phyloP scores from a whole-genome alignment of 2,329 filamentous ascomycete genomes.

The Neofusicoccum sp. region DNA sequence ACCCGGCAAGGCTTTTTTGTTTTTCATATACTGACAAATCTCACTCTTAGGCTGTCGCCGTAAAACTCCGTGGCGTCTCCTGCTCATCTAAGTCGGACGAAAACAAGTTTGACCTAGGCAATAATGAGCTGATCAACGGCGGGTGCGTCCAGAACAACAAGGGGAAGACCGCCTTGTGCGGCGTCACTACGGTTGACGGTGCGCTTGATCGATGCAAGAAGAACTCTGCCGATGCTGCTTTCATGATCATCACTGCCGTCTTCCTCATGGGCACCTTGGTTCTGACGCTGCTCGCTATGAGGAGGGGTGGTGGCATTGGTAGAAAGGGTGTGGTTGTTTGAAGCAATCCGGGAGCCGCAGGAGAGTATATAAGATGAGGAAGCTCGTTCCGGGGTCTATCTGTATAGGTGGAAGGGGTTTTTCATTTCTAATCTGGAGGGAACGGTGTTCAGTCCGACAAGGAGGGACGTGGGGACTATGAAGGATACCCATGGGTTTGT shows the following conservation, averaged over 20 bases:
- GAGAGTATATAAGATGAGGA: background rate
- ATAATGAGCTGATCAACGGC: constrained; percentile 26
- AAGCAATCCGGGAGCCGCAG: background rate
- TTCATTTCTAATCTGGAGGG: no score
- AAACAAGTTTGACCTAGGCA: background rate
- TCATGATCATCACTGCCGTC: constrained; percentile 27
- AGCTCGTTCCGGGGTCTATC: background rate
- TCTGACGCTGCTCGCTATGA: constrained; percentile 17
- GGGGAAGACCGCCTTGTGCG: background rate
- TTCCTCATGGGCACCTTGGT: constrained; percentile 1
- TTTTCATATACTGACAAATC: background rate
- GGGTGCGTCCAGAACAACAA: constrained; percentile 23
- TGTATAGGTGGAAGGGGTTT: no score
- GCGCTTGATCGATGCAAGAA: constrained; percentile 24
- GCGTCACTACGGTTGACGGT: background rate
- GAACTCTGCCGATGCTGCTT: constrained; percentile 28
- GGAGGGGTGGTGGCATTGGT: constrained; percentile 9
- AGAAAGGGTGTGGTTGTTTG: constrained; percentile 20
- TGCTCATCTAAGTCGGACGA: constrained; percentile 21
- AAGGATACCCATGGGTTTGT: no score
- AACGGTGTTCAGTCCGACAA: no score
- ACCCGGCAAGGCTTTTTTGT: background rate
- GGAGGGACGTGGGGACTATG: no score
- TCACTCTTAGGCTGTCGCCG: constrained; percentile 25
- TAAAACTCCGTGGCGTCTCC: constrained; percentile 25